A percentile compares a stretch with the other conserved stretches of the same genome.
Conservation (phyloP, 2,329 filamentous ascomycete species). For the Trichoderma hamatum region DNA sequence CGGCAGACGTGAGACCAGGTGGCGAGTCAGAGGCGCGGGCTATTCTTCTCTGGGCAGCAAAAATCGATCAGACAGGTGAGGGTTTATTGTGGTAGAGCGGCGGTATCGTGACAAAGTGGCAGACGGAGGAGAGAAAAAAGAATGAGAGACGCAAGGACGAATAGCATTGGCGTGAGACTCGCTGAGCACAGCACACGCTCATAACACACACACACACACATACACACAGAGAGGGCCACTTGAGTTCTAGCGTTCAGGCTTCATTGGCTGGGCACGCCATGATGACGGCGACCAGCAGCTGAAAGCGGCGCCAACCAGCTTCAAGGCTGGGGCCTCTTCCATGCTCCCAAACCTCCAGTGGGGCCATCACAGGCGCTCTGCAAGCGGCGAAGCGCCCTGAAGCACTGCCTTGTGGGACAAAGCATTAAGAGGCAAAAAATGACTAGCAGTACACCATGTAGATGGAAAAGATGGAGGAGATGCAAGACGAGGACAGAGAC, state of each 20-base stretch:
- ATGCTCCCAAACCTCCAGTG: constrained; percentile 8
- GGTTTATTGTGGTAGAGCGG: constrained; percentile 23
- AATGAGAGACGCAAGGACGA: not conserved
- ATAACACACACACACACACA: not conserved
- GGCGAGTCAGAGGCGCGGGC: not conserved
- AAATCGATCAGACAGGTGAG: constrained; percentile 24
- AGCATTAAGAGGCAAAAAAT: not conserved
- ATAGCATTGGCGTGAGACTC: constrained; percentile 19
- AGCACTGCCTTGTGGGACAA: constrained; percentile 5
- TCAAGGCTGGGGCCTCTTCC: not conserved
- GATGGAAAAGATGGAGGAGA: not conserved
- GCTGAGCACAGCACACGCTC: constrained; percentile 1
- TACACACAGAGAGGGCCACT: constrained; percentile 5
- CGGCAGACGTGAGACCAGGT: not conserved
- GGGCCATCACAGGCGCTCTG: constrained; percentile 18
- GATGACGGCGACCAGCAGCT: constrained; percentile 22
- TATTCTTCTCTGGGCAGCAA: constrained; percentile 12
- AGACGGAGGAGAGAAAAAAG: not conserved
- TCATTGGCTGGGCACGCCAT: constrained; percentile 15
- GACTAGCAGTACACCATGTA: not conserved
- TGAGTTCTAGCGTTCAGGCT: constrained; percentile 4
- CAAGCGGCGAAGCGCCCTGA: constrained; percentile 21
- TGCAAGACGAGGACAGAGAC: not conserved
- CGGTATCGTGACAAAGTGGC: constrained; percentile 25
- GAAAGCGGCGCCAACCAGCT: constrained; percentile 20